A percentile compares a stretch with the other conserved stretches of the same genome.
Conservation (phyloP, 805 yeast genomes). For the Candida germanica region DNA sequence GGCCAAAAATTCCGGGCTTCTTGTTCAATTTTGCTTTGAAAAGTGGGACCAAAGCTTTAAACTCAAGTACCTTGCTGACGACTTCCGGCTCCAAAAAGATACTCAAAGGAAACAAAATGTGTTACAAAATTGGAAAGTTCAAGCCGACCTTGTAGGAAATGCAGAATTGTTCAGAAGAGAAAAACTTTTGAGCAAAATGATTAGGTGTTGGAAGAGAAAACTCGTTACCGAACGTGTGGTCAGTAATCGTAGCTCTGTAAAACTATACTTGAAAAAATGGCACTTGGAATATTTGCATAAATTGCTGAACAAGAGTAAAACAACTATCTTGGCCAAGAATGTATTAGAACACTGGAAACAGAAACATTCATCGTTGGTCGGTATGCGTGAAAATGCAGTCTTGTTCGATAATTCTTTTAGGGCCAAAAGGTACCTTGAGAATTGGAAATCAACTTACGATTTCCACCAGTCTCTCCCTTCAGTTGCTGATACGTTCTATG, state of each 20-base stretch:
- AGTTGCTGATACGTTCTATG: constrained; percentile 11
- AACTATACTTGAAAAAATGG: constrained; percentile 10
- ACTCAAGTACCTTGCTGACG: constrained; percentile 7
- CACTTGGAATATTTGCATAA: neutral
- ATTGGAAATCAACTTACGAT: constrained; percentile 4
- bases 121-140: constrained; percentile 16
- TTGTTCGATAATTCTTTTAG: too few species aligned
- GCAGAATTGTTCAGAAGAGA: neutral
- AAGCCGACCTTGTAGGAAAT: neutral
- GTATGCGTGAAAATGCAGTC: too few species aligned
- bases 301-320: too few species aligned
- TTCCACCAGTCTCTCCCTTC: constrained; percentile 8
- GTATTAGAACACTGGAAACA: too few species aligned
- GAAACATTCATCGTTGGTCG: too few species aligned
- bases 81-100: constrained; percentile 7
- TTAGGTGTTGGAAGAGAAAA: constrained; percentile 9
- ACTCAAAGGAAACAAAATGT: neutral
- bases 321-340: too few species aligned
- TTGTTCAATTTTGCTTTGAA: constrained; percentile 3
- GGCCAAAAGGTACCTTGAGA: neutral
- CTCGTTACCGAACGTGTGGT: neutral
- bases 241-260: too few species aligned
- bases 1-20: neutral
- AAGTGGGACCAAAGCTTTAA: constrained; percentile 10
- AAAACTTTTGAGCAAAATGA: neutral